Conservation (phyloP, 139 green algal genomes). For the Micractinium conductrix region DNA sequence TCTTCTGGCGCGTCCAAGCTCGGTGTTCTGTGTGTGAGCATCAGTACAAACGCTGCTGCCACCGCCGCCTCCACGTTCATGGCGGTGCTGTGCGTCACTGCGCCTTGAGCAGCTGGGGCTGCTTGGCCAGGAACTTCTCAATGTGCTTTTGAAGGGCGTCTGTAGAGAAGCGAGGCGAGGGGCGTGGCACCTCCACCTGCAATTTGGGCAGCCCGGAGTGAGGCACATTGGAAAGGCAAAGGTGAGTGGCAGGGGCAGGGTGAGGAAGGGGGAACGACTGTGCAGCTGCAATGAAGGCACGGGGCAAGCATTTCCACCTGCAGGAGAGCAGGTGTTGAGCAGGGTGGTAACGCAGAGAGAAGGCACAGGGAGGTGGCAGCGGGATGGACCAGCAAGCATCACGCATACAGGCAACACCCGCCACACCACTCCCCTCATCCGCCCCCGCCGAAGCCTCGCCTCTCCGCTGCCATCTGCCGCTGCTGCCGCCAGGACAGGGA, state of each 20-base stretch:
- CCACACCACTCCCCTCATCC: too few relatives aligned
- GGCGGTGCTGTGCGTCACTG: too few relatives aligned
- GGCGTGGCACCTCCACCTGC: slow-evolving; percentile 41
- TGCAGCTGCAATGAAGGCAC: background rate
- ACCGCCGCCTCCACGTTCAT: too few relatives aligned
- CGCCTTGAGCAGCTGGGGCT: too few relatives aligned
- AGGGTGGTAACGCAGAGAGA: background rate
- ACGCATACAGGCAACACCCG: too few relatives aligned
- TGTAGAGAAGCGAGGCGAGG: slow-evolving; percentile 46
- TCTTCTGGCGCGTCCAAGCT: too few relatives aligned
- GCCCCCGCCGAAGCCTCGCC: too few relatives aligned
- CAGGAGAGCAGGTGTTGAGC: background rate
- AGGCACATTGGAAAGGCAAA: background rate
- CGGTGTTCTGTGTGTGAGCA: too few relatives aligned
- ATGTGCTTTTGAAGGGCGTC: slow-evolving; percentile 51
- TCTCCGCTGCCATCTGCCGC: slow-evolving; percentile 28
- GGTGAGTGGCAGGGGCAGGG: background rate
- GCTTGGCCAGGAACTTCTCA: slow-evolving; percentile 34
- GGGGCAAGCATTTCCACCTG: background rate
- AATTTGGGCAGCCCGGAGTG: background rate
- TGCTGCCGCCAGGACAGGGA: slow-evolving; percentile 58
- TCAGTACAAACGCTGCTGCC: too few relatives aligned
- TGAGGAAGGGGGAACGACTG: background rate
- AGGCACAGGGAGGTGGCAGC: too few relatives aligned
- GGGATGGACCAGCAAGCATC: too few relatives aligned